Percentiles rank a stretch among this genome's conserved stretches.
Conservation (phyloP, 2,329 filamentous ascomycete species). For the Basipetospora chlamydospora region DNA sequence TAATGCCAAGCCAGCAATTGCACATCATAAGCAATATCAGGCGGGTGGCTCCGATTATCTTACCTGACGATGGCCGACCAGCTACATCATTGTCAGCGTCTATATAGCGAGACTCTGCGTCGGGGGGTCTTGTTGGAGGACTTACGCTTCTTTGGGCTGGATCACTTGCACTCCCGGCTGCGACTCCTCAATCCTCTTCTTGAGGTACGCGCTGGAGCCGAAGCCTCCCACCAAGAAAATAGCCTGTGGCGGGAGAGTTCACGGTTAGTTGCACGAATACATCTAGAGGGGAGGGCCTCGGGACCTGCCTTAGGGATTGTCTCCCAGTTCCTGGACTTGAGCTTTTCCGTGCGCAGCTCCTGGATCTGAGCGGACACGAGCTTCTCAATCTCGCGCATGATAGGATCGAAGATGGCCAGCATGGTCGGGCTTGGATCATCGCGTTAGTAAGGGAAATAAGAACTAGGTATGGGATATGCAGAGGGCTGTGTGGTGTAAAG, state of each 20-base stretch:
- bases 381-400: background rate
- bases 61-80: constrained; percentile 2
- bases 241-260: background rate
- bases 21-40: background rate
- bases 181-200: background rate
- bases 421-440: background rate
- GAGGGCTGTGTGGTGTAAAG: background rate
- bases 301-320: background rate
- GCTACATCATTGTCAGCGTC: background rate
- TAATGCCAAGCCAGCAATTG: no score
- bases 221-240: background rate
- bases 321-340: background rate
- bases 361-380: background rate
- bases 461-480: no score
- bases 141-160: constrained; percentile 1
- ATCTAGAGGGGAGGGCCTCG: background rate
- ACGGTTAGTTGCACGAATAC: background rate
- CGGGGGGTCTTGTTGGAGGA: background rate
- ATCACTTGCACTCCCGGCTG: background rate
- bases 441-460: no score
- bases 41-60: no score
- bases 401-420: background rate
- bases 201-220: background rate
- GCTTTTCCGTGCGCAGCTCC: background rate
- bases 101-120: background rate